Conservation (phyloP, 2,329 filamentous ascomycete genomes). For the Ophiobolus disseminans region DNA sequence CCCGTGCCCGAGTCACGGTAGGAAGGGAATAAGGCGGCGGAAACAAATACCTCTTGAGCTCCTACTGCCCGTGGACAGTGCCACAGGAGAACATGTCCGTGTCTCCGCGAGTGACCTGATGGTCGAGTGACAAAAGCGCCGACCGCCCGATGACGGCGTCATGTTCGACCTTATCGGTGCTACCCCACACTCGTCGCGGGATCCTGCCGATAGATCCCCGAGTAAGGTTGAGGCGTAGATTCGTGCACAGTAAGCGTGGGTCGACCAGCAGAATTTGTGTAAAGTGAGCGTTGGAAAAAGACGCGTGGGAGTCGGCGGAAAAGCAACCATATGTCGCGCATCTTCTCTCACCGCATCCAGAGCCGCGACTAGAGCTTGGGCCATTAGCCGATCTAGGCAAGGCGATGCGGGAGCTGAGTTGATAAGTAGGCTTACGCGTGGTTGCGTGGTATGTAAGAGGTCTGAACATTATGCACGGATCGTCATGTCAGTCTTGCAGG, state of each 20-base stretch:
- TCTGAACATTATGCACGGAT: no score
- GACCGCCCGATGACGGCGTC: conserved; percentile 47
- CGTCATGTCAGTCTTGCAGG: no score
- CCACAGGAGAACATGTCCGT: conserved; percentile 2
- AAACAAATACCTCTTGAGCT: conserved; percentile 38
- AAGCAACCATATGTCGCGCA: conserved; percentile 8
- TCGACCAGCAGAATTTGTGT: background rate
- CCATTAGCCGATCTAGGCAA: conserved; percentile 13
- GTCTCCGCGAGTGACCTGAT: conserved; percentile 20
- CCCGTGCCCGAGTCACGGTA: background rate
- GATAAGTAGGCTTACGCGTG: no score
- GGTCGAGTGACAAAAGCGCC: conserved; percentile 18
- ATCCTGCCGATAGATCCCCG: conserved; percentile 17
- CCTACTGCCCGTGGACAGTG: conserved; percentile 14
- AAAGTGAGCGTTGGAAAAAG: background rate
- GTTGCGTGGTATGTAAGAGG: no score
- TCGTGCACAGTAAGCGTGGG: conserved; percentile 15
- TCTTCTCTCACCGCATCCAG: conserved; percentile 17
- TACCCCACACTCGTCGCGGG: conserved; percentile 32
- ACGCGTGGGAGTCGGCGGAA: conserved; percentile 10
- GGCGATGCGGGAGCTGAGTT: conserved; percentile 14
- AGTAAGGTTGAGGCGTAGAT: background rate
- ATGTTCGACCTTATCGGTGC: conserved; percentile 39
- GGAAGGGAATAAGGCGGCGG: conserved; percentile 15
- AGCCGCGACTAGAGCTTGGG: conserved; percentile 13